Base-by-base conservation (phyloP, 1,284 basidiomycete species). In the Pyrrhoderma lamaoense region DNA sequence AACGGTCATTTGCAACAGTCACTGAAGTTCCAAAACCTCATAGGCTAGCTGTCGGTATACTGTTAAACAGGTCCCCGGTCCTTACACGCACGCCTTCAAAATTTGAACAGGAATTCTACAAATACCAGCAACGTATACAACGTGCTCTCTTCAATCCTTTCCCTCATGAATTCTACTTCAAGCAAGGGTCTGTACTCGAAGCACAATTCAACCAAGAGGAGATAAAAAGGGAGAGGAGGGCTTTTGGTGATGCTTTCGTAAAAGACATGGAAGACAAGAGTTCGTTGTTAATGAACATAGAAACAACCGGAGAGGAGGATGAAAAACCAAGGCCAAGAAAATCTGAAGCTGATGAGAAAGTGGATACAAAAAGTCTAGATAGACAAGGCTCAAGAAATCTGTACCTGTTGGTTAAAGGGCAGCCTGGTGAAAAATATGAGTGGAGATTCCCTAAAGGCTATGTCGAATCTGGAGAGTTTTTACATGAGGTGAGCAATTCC, bases 161-260 rank as follows among this genome's bases (percentile, higher is more conserved):
- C 66, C 86, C 91, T 14, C 78, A 82, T 52, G 84, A 92, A 40
- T 95, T 96, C 67, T 98, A 96, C 74, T 98, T 97, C 77, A 94
- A 94, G 68, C 82, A 85, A 54, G 94, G 93, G 0, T 91, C 91
- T 0, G 75, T 92, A 2, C 79, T 95, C 31, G 86, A 94, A 64
- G 82, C 83, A 39, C 79, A 86, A 45, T 97, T 93, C 65, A 80
- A 74, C 45, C 66, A 79, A 48, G 81, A 89, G 60, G 86, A 93
- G 62, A 76, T 80, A 52, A 71, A 74, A 56, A 76, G 84, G 47
- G 89, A 92, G 60, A 70, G 72, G 36, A 70, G 73, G 50, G 82
- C 82, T 1, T 93, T 91, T 65, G 89, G 89, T 0, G 65, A 73
- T 0, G 69, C 68, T 7, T 82, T 80, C 58, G 72, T 70, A 21